These are phyloP conservation scores for Aspergillus tamarii DNA, from an alignment of 2,329 filamentous ascomycete species.

Conservation along the genomic window DNA sequence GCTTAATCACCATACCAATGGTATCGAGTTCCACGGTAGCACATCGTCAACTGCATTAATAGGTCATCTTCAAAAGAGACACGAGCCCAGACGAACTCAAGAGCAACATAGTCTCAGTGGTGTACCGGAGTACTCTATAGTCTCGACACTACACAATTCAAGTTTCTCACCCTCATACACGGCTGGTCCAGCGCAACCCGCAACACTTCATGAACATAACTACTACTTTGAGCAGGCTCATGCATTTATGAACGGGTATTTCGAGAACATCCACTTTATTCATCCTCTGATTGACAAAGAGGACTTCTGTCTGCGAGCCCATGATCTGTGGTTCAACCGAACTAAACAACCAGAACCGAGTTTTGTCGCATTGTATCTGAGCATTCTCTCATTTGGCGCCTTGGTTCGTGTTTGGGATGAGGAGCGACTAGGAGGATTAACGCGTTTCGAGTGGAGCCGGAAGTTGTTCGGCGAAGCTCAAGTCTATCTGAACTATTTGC, in stretches of 20 bases:
- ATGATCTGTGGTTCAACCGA: slow-evolving; percentile 47
- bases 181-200: slow-evolving; percentile 24
- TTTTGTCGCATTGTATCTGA: slow-evolving; percentile 54
- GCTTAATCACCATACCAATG: slow-evolving; percentile 50
- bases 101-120: slow-evolving; percentile 16
- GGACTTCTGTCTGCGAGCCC: slow-evolving; percentile 47
- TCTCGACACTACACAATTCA: slow-evolving; percentile 52
- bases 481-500: slow-evolving; percentile 41
- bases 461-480: slow-evolving; percentile 51
- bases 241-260: slow-evolving; percentile 52
- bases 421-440: slow-evolving; percentile 46
- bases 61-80: slow-evolving; percentile 43
- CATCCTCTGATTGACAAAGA: slow-evolving; percentile 54
- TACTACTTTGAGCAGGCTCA: slow-evolving; percentile 51
- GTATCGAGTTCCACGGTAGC: slow-evolving; percentile 54
- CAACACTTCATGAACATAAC: slow-evolving; percentile 32
- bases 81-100: slow-evolving; percentile 26
- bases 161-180: slow-evolving; percentile 42
- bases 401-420: slow-evolving; percentile 51
- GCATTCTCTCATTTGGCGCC: slow-evolving; percentile 51
- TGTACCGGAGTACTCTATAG: slow-evolving; percentile 40
- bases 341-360: slow-evolving; percentile 38
- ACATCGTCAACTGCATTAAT: slow-evolving; percentile 52
- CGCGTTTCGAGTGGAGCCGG: slow-evolving; percentile 52
- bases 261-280: slow-evolving; percentile 53